These are phyloP conservation scores for Hawksworthiomyces lignivorus DNA, from an alignment of 2,329 filamentous ascomycete species.

Conservation along the genomic window DNA sequence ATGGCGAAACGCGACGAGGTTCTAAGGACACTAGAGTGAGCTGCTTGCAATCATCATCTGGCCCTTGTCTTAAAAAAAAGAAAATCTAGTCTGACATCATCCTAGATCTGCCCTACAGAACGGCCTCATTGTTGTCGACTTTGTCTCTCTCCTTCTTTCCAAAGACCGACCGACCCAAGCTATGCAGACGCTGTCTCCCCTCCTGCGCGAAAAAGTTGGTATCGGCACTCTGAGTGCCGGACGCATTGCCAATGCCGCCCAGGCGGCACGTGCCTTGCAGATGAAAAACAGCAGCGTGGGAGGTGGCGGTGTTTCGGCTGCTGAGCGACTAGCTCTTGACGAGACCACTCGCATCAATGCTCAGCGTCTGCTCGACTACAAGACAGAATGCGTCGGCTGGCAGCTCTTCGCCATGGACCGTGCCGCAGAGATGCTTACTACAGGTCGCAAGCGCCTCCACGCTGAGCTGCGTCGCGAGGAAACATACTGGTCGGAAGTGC, in stretches of 20 bases:
- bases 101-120: conserved; percentile 45
- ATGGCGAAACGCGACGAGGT: conserved; percentile 49
- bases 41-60: too few relatives aligned
- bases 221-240: conserved; percentile 67
- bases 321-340: conserved; percentile 20
- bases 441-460: conserved; percentile 64
- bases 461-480: conserved; percentile 73
- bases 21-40: conserved; percentile 50
- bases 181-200: conserved; percentile 60
- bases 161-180: conserved; percentile 69
- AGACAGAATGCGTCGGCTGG: conserved; percentile 59
- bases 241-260: conserved; percentile 52
- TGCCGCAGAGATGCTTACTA: conserved; percentile 64
- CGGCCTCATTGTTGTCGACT: conserved; percentile 66
- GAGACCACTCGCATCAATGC: conserved; percentile 21
- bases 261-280: conserved; percentile 28
- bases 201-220: conserved; percentile 62
- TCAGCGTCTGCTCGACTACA: conserved; percentile 45
- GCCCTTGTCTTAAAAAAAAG: too few relatives aligned
- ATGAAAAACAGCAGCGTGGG: background rate
- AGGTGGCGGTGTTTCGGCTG: background rate
- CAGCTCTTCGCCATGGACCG: conserved; percentile 69
- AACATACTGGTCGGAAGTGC: conserved; percentile 81
- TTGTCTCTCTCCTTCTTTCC: conserved; percentile 75
- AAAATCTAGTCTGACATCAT: conserved; percentile 8